Base-by-base conservation (phyloP, 176 grass and related monocot species). In the Metroxylon sagu region DNA sequence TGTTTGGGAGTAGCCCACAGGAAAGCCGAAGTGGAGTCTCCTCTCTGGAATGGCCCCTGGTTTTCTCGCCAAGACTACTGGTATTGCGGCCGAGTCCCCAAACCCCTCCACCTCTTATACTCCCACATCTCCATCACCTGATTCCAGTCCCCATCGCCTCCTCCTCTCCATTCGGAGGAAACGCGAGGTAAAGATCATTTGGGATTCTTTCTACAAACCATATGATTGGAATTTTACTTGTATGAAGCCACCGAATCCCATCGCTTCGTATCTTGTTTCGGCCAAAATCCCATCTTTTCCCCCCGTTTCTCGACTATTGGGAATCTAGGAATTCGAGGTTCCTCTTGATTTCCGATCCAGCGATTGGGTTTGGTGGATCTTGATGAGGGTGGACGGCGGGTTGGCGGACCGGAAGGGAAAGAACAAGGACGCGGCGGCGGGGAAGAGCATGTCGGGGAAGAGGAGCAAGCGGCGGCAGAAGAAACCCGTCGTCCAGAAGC, bases 401-500 rank as follows among this genome's bases (percentile, higher is more conserved):
- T 35, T 25, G 83, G 28, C 65, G 57, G 72, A 15, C 4, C 25
- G 48, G 56, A 54, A 19, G n/a, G 15, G 23, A 30, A 43, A 16
- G 65, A 5, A 28, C 2, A 57, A 68, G 25, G 28, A 57, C 5
- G 8, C 31, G 48, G 59, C 55, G 52, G 0, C 21, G 25, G 48
- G 59, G 28, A 68, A 60, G 30, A 14, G 5, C 25, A 49, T 61
- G 28, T 49, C 85, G 3, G 49, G 73, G 43, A 67, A 57, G 57
- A 74, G 71, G 70, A 71, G 18, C 30, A 66, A 56, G 64, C 26
- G 80, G 2, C 78, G 74, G 49, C 25, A 49, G 0, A 79, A 73
- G 67, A 89, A 85, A 65, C 0, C 2, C 26, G 31, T 48, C 14
- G 74, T 97, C 62, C 92, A 88, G 82, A 76, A 62, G 21, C 74